Base-by-base conservation (phyloP, 345 rosid species). In the Populus davidiana region DNA sequence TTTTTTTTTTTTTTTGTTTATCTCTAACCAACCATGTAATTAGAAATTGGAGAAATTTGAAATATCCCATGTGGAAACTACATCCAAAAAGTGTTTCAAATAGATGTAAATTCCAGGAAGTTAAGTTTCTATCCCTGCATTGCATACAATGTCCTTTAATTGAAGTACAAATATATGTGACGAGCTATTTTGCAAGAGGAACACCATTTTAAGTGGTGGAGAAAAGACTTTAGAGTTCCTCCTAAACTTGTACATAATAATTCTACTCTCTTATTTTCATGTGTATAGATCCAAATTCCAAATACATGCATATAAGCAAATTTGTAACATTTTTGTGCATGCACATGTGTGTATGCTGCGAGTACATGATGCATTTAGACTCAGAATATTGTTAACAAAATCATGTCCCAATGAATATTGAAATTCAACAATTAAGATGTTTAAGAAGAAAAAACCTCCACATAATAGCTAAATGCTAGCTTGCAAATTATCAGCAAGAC, bases 381-480 rank as follows among this genome's bases (percentile, higher is more conserved):
- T 69, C 61, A 39, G 27, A 63, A 59, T 59, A n/a, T 31, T 23
- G 39, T 47, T 29, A 44, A 41, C 29, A 72, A 39, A 77, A 69
- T 73, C 44, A 4, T 23, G 50, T 64, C 64, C 23, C n/a, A 65
- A 18, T 18, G 17, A 18, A 69, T 63, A 52, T 54, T 6, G 39
- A 72, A 73, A 62, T 64, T 66, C 81, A 65, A 76, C 56, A 79
- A 72, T 27, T 67, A 54, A 43, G 72, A 75, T 52, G 67, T 35
- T 67, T 35, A 56, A 83, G 67, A 61, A 72, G 67, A 80, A 77
- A 59, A 75, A 79, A 93, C 98, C 99, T 96, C 98, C 83, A 96
- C 94, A 81, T 92, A 96, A 85, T 91, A 96, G 93, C 99, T 96
- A 88, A 96, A 93, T 56, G 97, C 97, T 70, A 96, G 89, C 89